Evolutionary conservation across 768 basidiomycete species (phyloP).

Genomic region (Zangia roseola): DNA sequence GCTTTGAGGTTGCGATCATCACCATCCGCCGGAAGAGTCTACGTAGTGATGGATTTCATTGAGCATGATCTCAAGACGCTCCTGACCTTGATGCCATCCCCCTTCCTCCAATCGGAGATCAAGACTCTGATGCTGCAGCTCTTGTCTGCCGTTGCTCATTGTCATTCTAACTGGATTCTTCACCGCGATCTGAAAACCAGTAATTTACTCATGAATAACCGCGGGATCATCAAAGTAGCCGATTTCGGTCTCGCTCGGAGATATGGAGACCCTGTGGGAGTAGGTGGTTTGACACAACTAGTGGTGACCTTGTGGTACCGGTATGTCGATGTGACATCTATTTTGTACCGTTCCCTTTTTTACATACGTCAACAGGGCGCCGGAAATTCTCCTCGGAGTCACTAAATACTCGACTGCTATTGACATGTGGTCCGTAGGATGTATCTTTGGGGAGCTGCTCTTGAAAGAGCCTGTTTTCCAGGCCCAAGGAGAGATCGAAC

Average conservation of each 20-base stretch:
- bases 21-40: conserved; percentile 61
- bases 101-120: conserved; percentile 96
- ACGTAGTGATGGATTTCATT: conserved; percentile 99
- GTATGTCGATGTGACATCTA: conserved; percentile 44
- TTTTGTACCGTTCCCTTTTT: conserved; percentile 10
- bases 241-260: conserved; percentile 96
- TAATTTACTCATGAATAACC: conserved; percentile 98
- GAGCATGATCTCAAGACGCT: conserved; percentile 99
- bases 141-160: conserved; percentile 88
- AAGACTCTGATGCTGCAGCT: conserved; percentile 96
- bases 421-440: conserved; percentile 99
- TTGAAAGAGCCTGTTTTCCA: conserved; percentile 96
- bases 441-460: conserved; percentile 96
- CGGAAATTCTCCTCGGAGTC: conserved; percentile 92
- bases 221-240: conserved; percentile 97
- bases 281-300: conserved; percentile 96
- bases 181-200: conserved; percentile 98
- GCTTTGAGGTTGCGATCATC: conserved; percentile 7
- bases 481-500: conserved; percentile 92
- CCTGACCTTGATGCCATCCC: conserved; percentile 90
- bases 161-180: conserved; percentile 96
- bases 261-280: conserved; percentile 94
- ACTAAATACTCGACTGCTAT: conserved; percentile 93
- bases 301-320: conserved; percentile 99
- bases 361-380: conserved; percentile 56